Evolutionary conservation across 2,329 filamentous ascomycete species (phyloP).

Genomic region (Paramyrothecium roridum): DNA sequence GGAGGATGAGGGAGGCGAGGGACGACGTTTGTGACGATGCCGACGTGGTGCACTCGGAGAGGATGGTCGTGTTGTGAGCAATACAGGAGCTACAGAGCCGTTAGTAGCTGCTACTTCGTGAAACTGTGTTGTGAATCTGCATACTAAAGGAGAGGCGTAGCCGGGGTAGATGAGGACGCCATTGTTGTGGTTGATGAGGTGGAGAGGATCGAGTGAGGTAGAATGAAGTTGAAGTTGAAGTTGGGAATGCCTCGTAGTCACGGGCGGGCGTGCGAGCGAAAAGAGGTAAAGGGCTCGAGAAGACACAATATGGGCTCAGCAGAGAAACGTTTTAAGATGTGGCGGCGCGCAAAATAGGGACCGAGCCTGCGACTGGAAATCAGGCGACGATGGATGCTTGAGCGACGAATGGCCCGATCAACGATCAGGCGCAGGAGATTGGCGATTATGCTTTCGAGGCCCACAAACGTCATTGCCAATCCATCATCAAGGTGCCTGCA

Average conservation of each 20-base stretch:
- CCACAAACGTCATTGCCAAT: neutral
- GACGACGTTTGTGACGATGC: constrained; percentile 80
- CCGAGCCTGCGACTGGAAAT: neutral
- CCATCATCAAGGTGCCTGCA: neutral
- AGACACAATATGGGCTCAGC: neutral
- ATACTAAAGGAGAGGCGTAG: constrained; percentile 71
- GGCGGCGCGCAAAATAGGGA: neutral
- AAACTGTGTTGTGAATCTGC: neutral
- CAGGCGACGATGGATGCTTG: neutral
- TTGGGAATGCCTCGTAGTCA: neutral
- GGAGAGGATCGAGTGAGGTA: neutral
- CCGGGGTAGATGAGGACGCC: constrained; percentile 67
- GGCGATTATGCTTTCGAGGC: neutral
- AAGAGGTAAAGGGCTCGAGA: neutral
- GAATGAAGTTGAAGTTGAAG: neutral
- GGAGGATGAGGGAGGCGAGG: constrained; percentile 89
- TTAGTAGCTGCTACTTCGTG: neutral
- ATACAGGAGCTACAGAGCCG: constrained; percentile 72
- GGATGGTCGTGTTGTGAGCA: constrained; percentile 88
- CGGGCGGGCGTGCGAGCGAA: neutral
- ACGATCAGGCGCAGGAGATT: neutral
- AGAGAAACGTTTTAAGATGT: neutral
- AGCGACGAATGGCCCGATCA: neutral
- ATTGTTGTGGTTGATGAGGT: constrained; percentile 34
- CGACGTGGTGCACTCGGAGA: constrained; percentile 86